Evolutionary conservation across 352 stramenopile genomes (phyloP).

Genomic region (Pythium aquatile): DNA sequence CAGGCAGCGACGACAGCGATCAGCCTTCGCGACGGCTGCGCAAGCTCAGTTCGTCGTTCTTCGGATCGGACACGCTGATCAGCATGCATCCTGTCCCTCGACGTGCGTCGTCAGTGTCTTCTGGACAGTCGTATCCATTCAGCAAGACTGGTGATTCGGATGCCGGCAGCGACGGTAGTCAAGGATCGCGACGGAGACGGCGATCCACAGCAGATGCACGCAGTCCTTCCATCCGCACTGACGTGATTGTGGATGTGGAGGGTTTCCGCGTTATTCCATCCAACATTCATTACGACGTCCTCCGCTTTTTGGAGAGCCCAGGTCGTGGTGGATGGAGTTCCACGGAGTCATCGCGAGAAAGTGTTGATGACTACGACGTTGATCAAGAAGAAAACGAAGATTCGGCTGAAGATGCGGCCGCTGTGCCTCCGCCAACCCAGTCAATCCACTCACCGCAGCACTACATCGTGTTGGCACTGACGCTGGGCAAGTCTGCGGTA

Average conservation of each 20-base stretch:
- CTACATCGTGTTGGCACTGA: constrained; percentile 42
- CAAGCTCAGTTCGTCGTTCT: constrained; percentile 29
- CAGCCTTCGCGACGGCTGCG: constrained; percentile 2
- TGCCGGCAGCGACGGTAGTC: constrained; percentile 10
- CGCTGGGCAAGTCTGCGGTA: constrained; percentile 61
- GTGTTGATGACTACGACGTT: background rate
- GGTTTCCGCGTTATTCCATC: constrained; percentile 80
- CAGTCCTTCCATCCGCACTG: constrained; percentile 43
- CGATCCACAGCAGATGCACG: constrained; percentile 13
- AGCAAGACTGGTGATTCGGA: constrained; percentile 18
- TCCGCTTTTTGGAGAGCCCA: constrained; percentile 62
- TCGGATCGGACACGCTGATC: constrained; percentile 25
- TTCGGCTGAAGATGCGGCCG: background rate
- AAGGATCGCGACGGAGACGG: background rate
- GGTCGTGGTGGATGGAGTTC: constrained; percentile 17
- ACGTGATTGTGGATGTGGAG: constrained; percentile 67
- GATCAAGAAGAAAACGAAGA: constrained; percentile 2
- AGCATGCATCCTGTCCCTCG: constrained; percentile 14
- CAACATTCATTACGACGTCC: constrained; percentile 78
- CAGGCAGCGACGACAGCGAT: constrained; percentile 15
- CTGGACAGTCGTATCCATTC: constrained; percentile 13
- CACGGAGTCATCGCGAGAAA: background rate
- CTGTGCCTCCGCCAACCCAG: background rate
- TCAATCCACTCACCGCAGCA: constrained; percentile 31
- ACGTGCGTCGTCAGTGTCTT: constrained; percentile 13